Percentiles rank a stretch among this genome's conserved stretches.
These are phyloP conservation scores for Fereydounia khargensis DNA, from an alignment of 1,284 basidiomycete species.

Conservation along the genomic window DNA sequence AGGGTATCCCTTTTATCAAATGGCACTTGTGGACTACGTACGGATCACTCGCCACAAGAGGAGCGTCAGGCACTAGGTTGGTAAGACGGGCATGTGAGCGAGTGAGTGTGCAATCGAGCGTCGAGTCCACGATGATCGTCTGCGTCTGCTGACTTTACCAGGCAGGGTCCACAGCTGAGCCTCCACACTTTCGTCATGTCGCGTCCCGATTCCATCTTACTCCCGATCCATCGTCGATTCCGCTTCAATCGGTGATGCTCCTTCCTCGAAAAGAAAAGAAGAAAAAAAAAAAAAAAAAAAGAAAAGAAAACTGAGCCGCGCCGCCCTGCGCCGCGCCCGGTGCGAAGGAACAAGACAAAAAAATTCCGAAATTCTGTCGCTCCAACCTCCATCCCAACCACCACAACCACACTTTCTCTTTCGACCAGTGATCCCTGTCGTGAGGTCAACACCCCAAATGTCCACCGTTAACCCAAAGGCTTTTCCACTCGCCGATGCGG, in stretches of 20 bases:
- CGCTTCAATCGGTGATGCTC: not conserved
- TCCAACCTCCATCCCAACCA: not conserved
- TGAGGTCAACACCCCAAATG: constrained; percentile 33
- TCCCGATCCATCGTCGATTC: no score
- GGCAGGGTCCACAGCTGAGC: not conserved
- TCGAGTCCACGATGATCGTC: constrained; percentile 3
- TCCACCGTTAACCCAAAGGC: constrained; percentile 69
- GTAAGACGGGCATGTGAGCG: not conserved
- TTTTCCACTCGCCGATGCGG: constrained; percentile 85
- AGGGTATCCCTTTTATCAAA: no score
- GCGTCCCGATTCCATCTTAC: constrained; percentile 35
- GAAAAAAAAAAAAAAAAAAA: not conserved
- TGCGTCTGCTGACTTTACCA: not conserved
- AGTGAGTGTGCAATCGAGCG: no score
- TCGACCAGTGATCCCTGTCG: constrained; percentile 40
- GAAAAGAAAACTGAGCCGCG: not conserved
- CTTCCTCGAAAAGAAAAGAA: not conserved
- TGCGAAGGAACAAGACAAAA: not conserved
- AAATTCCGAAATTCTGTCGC: not conserved
- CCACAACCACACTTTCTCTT: constrained; percentile 7
- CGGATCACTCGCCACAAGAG: no score
- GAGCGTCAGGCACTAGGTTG: no score
- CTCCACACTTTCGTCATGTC: constrained; percentile 14
- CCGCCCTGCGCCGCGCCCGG: no score
- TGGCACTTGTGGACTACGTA: no score